These are phyloP conservation scores for Metschnikowia borealis DNA, from an alignment of 805 yeast genomes.

Conservation along the genomic window DNA sequence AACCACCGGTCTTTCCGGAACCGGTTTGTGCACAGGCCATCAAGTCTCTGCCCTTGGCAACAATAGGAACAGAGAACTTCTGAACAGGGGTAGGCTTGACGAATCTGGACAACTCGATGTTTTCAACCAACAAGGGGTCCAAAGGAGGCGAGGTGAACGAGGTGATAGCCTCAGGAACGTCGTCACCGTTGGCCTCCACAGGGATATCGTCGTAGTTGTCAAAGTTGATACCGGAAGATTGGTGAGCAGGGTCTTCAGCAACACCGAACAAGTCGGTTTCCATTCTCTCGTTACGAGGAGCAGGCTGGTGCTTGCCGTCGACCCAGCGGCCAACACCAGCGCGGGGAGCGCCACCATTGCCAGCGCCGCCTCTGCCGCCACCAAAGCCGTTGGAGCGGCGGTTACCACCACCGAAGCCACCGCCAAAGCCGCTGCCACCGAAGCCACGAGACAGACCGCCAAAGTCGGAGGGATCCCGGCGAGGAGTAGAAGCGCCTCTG, in stretches of 20 bases:
- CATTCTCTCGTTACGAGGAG: conserved; percentile 60
- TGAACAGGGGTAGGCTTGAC: conserved; percentile 96
- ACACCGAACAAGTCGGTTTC: conserved; percentile 85
- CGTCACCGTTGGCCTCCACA: conserved; percentile 93
- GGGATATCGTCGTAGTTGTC: conserved; percentile 99
- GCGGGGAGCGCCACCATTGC: conserved; percentile 24
- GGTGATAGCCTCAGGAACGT: conserved; percentile 89
- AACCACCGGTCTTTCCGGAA: conserved; percentile 99
- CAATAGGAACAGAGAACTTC: conserved; percentile 89
- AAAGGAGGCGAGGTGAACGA: conserved; percentile 90
- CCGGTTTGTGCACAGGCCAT: conserved; percentile 99
- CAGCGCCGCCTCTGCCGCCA: conserved; percentile 18
- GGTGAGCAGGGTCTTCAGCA: conserved; percentile 68
- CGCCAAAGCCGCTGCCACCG: conserved; percentile 10
- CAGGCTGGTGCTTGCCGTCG: conserved; percentile 85
- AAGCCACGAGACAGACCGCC: conserved; percentile 14
- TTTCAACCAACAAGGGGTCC: conserved; percentile 79
- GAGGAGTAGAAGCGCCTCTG: conserved; percentile 27
- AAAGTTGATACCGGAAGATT: conserved; percentile 95
- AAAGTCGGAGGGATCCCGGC: conserved; percentile 28
- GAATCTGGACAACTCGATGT: conserved; percentile 84
- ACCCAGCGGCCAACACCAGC: conserved; percentile 76
- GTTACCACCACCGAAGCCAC: conserved; percentile 23
- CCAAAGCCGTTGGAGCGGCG: conserved; percentile 29
- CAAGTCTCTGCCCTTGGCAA: conserved; percentile 82